Percentiles rank a stretch among this genome's conserved stretches.
Evolutionary conservation across 306 rosid genomes (phyloP).

Genomic region (Prunus davidiana): DNA sequence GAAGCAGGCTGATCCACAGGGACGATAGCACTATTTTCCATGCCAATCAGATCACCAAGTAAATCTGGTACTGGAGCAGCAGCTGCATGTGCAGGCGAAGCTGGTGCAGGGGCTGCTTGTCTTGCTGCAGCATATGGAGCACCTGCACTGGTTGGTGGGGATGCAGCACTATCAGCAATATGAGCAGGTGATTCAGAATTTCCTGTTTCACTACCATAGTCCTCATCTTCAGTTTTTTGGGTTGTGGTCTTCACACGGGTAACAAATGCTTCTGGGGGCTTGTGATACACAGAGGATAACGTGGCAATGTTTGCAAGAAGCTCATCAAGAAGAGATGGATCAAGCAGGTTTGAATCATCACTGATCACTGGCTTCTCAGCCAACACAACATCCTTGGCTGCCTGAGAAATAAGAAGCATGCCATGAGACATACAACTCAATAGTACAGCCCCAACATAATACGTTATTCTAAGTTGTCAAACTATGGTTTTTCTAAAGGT

Average conservation of each 20-base stretch:
- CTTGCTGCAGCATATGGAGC: slow-evolving; percentile 47
- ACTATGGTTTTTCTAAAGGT: neutral
- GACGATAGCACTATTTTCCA: slow-evolving; percentile 73
- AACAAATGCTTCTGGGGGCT: slow-evolving; percentile 96
- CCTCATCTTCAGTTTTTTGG: slow-evolving; percentile 81
- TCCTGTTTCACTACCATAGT: slow-evolving; percentile 77
- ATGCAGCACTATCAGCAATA: slow-evolving; percentile 51
- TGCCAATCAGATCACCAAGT: slow-evolving; percentile 92
- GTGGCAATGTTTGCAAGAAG: slow-evolving; percentile 98
- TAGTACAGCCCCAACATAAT: neutral
- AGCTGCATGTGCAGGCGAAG: slow-evolving; percentile 52
- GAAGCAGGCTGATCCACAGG: slow-evolving; percentile 74
- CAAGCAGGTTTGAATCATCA: slow-evolving; percentile 93
- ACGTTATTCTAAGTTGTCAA: neutral
- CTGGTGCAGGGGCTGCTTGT: slow-evolving; percentile 46
- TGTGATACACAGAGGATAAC: slow-evolving; percentile 95
- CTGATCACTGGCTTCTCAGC: slow-evolving; percentile 98
- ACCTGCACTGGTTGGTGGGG: slow-evolving; percentile 54
- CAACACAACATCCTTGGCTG: slow-evolving; percentile 98
- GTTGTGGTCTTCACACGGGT: slow-evolving; percentile 65
- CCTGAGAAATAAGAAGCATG: slow-evolving; percentile 54
- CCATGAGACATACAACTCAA: slow-evolving; percentile 26
- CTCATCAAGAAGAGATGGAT: slow-evolving; percentile 89
- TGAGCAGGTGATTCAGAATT: slow-evolving; percentile 66
- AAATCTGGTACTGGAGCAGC: slow-evolving; percentile 81